phyloP scores from a whole-genome alignment of 148 eudicot genomes.

The Euryodendron excelsum region DNA sequence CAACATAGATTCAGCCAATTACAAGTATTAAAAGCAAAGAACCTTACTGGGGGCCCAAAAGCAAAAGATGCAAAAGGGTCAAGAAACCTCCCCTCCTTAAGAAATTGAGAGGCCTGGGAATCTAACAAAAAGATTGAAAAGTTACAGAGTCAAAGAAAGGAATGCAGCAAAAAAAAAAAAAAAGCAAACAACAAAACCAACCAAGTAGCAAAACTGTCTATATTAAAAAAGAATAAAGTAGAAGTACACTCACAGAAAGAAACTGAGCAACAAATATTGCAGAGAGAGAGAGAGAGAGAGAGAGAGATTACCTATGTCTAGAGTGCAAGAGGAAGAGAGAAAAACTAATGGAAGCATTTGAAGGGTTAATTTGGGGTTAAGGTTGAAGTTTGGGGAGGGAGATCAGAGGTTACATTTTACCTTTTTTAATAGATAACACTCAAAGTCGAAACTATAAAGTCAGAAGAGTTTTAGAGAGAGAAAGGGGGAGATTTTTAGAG shows the following conservation, averaged over 20 bases:
- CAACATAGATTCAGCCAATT: background rate
- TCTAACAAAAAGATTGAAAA: slow-evolving; percentile 14
- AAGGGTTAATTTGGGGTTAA: slow-evolving; percentile 4
- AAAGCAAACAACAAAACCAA: slow-evolving; percentile 20
- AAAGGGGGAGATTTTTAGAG: background rate
- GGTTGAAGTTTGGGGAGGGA: background rate
- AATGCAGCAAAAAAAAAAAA: slow-evolving; percentile 2
- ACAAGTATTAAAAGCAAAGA: background rate
- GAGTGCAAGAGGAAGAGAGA: background rate
- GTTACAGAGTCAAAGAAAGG: slow-evolving; percentile 19
- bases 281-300: background rate
- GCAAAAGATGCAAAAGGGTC: background rate
- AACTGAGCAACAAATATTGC: background rate
- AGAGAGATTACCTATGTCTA: background rate
- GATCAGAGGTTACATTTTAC: slow-evolving; percentile 11
- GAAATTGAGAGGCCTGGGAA: slow-evolving; percentile 8
- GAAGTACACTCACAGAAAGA: background rate
- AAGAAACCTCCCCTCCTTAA: slow-evolving; percentile 20
- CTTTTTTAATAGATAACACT: background rate
- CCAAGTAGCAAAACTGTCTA: slow-evolving; percentile 9
- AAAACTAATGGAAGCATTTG: background rate
- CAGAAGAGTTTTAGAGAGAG: background rate
- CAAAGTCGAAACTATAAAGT: background rate
- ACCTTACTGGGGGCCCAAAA: background rate
- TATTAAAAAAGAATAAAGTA: background rate